A percentile compares a stretch with the other conserved stretches of the same genome.
Evolutionary conservation across 2,329 filamentous ascomycete species (phyloP).

Genomic region (Keithomyces neogunnii): DNA sequence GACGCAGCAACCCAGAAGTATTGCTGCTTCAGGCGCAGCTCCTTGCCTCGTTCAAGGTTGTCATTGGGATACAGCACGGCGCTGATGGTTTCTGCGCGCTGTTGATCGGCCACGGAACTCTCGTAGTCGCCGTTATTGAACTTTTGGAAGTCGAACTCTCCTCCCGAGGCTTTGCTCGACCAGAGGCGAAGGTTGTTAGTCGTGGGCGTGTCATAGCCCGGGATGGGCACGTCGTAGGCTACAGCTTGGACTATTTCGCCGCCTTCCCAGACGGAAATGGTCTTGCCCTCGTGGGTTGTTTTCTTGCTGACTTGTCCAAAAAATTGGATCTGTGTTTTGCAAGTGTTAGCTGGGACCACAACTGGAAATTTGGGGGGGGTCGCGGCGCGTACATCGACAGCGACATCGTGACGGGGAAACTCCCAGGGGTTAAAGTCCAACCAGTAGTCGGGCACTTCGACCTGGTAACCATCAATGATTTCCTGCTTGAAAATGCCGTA

Average conservation of each 20-base stretch:
- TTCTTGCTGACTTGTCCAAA: slow-evolving; percentile 75
- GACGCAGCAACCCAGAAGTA: slow-evolving; percentile 99
- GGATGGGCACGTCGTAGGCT: slow-evolving; percentile 88
- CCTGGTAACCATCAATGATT: slow-evolving; percentile 95
- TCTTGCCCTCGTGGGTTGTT: slow-evolving; percentile 62
- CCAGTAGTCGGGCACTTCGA: slow-evolving; percentile 98
- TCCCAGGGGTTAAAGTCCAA: slow-evolving; percentile 99
- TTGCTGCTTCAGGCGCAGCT: slow-evolving; percentile 95
- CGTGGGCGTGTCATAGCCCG: slow-evolving; percentile 79
- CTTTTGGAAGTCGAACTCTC: slow-evolving; percentile 98
- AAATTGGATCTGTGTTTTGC: slow-evolving; percentile 66
- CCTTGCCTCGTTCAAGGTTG: slow-evolving; percentile 92
- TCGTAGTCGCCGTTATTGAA: slow-evolving; percentile 99
- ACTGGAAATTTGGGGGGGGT: neutral
- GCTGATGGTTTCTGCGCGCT: slow-evolving; percentile 97
- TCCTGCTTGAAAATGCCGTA: slow-evolving; percentile 99
- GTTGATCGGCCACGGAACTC: slow-evolving; percentile 94
- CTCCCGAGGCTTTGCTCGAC: slow-evolving; percentile 94
- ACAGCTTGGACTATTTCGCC: slow-evolving; percentile 89
- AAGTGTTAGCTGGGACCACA: neutral
- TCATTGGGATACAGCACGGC: slow-evolving; percentile 97
- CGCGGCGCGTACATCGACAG: slow-evolving; percentile 59
- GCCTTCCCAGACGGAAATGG: slow-evolving; percentile 72
- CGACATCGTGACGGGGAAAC: slow-evolving; percentile 90
- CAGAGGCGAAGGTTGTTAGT: slow-evolving; percentile 96